These are phyloP conservation scores for Suillus cothurnatus DNA, from an alignment of 768 basidiomycete genomes.

Conservation along the genomic window DNA sequence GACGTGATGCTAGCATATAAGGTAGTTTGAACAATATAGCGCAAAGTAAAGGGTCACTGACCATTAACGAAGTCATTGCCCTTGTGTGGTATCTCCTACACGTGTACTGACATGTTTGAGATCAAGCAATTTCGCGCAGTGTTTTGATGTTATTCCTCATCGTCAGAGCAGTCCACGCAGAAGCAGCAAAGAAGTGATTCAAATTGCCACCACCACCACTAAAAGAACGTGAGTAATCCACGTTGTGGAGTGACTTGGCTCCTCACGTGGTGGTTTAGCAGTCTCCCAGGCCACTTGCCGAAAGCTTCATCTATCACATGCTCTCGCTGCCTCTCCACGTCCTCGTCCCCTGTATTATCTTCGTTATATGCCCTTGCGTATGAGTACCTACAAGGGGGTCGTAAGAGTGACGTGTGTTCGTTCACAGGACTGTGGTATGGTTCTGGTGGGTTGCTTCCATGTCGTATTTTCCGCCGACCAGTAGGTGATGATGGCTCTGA, in stretches of 20 bases:
- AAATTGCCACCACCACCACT: slow-evolving; percentile 90
- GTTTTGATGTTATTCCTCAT: slow-evolving; percentile 38
- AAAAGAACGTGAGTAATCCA: slow-evolving; percentile 10
- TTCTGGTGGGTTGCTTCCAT: slow-evolving; percentile 4
- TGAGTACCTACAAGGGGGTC: slow-evolving; percentile 23
- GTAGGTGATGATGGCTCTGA: slow-evolving; percentile 13
- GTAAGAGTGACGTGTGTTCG: slow-evolving; percentile 45
- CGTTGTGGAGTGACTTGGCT: neutral
- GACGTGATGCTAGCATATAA: slow-evolving; percentile 1
- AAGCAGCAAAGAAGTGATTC: slow-evolving; percentile 66
- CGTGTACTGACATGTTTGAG: slow-evolving; percentile 1
- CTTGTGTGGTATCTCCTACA: neutral
- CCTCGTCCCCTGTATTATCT: slow-evolving; percentile 28
- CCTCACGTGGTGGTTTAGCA: slow-evolving; percentile 72
- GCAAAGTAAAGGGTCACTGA: slow-evolving; percentile 16
- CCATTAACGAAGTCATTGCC: neutral
- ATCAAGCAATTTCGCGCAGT: neutral
- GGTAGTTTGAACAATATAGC: slow-evolving; percentile 14
- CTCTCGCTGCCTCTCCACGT: slow-evolving; percentile 42
- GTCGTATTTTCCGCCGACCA: slow-evolving; percentile 17
- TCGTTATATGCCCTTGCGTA: slow-evolving; percentile 25
- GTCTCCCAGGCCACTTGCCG: slow-evolving; percentile 67
- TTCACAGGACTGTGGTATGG: slow-evolving; percentile 18
- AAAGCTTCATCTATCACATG: slow-evolving; percentile 52
- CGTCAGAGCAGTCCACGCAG: slow-evolving; percentile 54